These are phyloP conservation scores for Pyrrhoderma lamaoense DNA, from an alignment of 1,284 basidiomycete genomes.

Conservation along the genomic window DNA sequence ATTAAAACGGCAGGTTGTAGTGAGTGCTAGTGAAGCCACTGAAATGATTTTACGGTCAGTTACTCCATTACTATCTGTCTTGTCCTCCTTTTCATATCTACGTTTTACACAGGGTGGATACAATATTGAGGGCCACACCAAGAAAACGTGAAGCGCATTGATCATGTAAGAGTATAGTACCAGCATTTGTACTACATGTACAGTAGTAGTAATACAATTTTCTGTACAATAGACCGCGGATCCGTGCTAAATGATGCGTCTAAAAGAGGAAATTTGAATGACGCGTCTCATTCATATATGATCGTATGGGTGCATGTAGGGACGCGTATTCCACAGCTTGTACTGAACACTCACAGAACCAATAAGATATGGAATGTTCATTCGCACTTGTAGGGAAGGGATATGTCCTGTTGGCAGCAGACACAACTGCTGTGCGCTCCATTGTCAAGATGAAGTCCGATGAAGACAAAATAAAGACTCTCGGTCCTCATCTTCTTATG, in stretches of 20 bases:
- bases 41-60: slow-evolving; percentile 96
- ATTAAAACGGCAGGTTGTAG: slow-evolving; percentile 91
- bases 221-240: too few species aligned
- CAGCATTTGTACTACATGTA: too few species aligned
- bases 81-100: slow-evolving; percentile 1
- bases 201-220: too few species aligned
- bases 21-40: slow-evolving; percentile 92
- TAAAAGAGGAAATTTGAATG: not conserved
- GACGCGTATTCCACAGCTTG: not conserved
- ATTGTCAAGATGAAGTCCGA: slow-evolving; percentile 98
- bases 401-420: slow-evolving; percentile 87
- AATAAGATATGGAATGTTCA: slow-evolving; percentile 64
- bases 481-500: slow-evolving; percentile 92
- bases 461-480: slow-evolving; percentile 94
- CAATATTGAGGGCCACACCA: slow-evolving; percentile 49
- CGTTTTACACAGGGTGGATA: slow-evolving; percentile 31
- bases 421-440: slow-evolving; percentile 83
- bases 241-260: too few species aligned
- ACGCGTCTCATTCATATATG: not conserved
- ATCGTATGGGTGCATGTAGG: not conserved
- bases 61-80: not conserved
- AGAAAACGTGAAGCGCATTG: slow-evolving; percentile 39
- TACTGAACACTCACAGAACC: not conserved
- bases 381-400: slow-evolving; percentile 81
- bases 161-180: slow-evolving; percentile 1